Conservation (phyloP, 2,329 filamentous ascomycete genomes). For the Cytospora leucostoma region DNA sequence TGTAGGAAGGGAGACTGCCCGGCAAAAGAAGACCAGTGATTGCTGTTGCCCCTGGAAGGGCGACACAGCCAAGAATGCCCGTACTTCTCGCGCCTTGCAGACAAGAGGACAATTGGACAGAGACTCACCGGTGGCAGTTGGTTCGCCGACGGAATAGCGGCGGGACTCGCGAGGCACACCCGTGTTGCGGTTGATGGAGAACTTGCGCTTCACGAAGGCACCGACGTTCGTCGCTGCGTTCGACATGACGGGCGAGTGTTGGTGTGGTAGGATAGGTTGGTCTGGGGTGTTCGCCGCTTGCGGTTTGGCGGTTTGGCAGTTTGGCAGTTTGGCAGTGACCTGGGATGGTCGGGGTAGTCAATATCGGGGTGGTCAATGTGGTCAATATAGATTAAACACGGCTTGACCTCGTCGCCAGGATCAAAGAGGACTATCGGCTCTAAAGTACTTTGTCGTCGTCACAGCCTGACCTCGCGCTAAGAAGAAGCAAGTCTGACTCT, state of each 20-base stretch:
- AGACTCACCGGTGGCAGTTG: slow-evolving; percentile 56
- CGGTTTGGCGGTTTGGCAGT: not conserved
- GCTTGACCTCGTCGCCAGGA: not conserved
- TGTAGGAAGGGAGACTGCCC: not conserved
- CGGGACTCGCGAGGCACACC: slow-evolving; percentile 58
- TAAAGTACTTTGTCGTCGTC: no score
- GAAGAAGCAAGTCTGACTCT: not conserved
- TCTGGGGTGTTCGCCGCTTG: not conserved
- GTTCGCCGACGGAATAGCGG: slow-evolving; percentile 61
- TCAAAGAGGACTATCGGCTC: no score
- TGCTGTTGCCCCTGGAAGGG: slow-evolving; percentile 15
- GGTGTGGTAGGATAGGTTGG: not conserved
- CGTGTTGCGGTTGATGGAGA: slow-evolving; percentile 68
- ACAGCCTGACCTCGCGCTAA: not conserved
- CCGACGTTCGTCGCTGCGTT: slow-evolving; percentile 43
- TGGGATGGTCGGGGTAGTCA: slow-evolving; percentile 6
- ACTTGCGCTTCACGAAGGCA: slow-evolving; percentile 53
- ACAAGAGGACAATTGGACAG: not conserved
- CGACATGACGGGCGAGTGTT: slow-evolving; percentile 22
- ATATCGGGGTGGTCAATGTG: slow-evolving; percentile 4
- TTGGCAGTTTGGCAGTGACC: slow-evolving; percentile 9
- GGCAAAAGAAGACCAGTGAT: not conserved
- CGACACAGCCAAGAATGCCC: slow-evolving; percentile 27
- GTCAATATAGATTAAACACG: slow-evolving; percentile 1
- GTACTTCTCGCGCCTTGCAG: slow-evolving; percentile 1